A percentile compares a stretch with the other conserved stretches of the same genome.
Conservation (phyloP, 1,284 basidiomycete species). For the Malassezia psittaci region DNA sequence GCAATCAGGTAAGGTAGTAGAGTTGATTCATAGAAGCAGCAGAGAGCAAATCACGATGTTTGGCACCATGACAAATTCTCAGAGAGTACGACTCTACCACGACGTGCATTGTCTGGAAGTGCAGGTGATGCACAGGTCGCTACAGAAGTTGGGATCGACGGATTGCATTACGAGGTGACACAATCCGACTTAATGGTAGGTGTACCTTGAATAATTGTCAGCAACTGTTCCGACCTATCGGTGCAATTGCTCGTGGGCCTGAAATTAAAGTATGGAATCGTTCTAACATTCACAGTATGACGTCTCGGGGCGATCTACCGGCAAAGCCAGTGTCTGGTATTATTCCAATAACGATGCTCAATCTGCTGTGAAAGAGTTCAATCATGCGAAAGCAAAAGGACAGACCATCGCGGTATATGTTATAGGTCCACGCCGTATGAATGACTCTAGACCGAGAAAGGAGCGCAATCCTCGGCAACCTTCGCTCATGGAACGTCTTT, state of each 20-base stretch:
- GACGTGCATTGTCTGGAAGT: background rate
- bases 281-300: conserved; percentile 7
- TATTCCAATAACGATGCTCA: background rate
- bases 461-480: background rate
- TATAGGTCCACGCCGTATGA: background rate
- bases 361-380: background rate
- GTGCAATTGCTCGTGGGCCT: conserved; percentile 1
- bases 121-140: background rate
- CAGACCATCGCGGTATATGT: background rate
- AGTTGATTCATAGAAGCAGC: background rate
- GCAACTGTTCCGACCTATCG: background rate
- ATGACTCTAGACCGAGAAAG: background rate
- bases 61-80: conserved; percentile 11
- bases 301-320: conserved; percentile 10
- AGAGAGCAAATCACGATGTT: background rate
- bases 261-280: background rate
- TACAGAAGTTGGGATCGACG: background rate
- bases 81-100: background rate
- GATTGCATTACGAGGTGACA: conserved; percentile 8
- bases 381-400: background rate
- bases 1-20: background rate
- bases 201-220: background rate
- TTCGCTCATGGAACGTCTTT: background rate
- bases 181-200: background rate
- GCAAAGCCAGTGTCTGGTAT: conserved; percentile 5